Percentiles rank a stretch among this genome's conserved stretches.
Conservation (phyloP, 2,329 filamentous ascomycete species). For the Neofusicoccum sp. region DNA sequence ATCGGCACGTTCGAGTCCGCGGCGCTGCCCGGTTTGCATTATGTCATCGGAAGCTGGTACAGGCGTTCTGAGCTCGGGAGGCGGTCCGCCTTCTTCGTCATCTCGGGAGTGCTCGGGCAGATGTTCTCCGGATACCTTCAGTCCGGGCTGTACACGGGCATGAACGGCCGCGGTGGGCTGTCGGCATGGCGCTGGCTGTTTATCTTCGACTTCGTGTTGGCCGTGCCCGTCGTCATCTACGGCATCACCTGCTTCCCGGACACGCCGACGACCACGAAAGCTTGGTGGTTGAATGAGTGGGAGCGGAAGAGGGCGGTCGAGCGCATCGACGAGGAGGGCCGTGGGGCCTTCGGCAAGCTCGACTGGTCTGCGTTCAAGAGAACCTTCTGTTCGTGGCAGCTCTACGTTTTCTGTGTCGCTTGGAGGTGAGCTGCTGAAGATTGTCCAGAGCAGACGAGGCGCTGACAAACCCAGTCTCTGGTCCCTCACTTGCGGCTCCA, state of each 20-base stretch:
- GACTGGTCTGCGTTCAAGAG: constrained; percentile 39
- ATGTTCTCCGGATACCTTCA: constrained; percentile 21
- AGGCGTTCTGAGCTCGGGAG: constrained; percentile 2
- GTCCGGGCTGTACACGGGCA: constrained; percentile 9
- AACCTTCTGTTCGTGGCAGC: constrained; percentile 44
- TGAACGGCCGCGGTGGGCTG: constrained; percentile 16
- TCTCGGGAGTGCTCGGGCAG: constrained; percentile 10
- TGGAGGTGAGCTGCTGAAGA: constrained; percentile 23
- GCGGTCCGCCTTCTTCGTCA: constrained; percentile 11
- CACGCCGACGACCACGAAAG: constrained; percentile 43
- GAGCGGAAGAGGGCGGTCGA: constrained; percentile 25
- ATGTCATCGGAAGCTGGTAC: constrained; percentile 25
- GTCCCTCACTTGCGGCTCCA: constrained; percentile 39
- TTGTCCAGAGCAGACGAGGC: no score
- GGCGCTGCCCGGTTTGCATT: constrained; percentile 11
- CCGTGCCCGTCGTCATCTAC: constrained; percentile 39
- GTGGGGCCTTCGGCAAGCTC: constrained; percentile 38
- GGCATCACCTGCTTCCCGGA: constrained; percentile 43
- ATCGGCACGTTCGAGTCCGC: constrained; percentile 17
- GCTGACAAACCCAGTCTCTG: no score
- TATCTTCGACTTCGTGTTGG: constrained; percentile 30
- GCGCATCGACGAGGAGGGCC: constrained; percentile 35
- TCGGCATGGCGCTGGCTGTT: constrained; percentile 20
- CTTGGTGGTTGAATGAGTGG: constrained; percentile 41
- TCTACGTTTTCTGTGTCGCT: constrained; percentile 43